phyloP scores from a whole-genome alignment of 2,329 filamentous ascomycete genomes.

The Cytospora schulzeri region DNA sequence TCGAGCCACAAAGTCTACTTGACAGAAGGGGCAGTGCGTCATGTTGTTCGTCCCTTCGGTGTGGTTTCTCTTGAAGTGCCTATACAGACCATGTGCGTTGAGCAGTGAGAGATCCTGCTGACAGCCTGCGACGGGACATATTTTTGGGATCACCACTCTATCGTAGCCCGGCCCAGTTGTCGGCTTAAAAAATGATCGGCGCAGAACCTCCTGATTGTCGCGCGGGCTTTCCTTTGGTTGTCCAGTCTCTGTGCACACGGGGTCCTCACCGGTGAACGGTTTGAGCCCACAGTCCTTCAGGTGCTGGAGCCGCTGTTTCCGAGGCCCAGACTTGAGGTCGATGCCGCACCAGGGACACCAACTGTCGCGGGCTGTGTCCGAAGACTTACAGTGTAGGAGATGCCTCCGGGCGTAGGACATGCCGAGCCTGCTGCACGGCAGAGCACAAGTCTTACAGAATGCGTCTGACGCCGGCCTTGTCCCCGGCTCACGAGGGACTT shows the following conservation, averaged over 20 bases:
- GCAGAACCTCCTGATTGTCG: not conserved
- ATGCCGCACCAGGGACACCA: constrained; percentile 30
- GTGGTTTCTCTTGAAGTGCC: constrained; percentile 16
- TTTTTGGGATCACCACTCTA: constrained; percentile 8
- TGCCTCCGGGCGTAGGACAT: constrained; percentile 21
- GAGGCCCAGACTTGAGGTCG: constrained; percentile 7
- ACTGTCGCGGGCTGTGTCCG: not conserved
- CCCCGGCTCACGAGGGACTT: not conserved
- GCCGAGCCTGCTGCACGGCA: constrained; percentile 17
- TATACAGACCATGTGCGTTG: constrained; percentile 11
- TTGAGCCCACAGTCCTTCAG: constrained; percentile 16
- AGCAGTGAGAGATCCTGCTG: not conserved
- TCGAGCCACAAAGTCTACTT: constrained; percentile 15
- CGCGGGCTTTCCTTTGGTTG: constrained; percentile 10
- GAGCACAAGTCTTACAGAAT: constrained; percentile 22
- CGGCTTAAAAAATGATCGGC: not conserved
- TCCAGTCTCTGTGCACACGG: constrained; percentile 17
- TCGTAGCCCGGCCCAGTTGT: not conserved
- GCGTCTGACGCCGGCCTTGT: not conserved
- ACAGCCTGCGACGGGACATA: constrained; percentile 12
- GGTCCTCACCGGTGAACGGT: constrained; percentile 16
- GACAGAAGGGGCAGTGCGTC: constrained; percentile 22
- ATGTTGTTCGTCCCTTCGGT: not conserved
- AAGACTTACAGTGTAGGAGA: constrained; percentile 24
- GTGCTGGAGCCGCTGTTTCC: constrained; percentile 6